Evolutionary conservation across 2,329 filamentous ascomycete species (phyloP), one percentile per base, ranked within the genome.

Genomic region (Colletotrichum scovillei): DNA sequence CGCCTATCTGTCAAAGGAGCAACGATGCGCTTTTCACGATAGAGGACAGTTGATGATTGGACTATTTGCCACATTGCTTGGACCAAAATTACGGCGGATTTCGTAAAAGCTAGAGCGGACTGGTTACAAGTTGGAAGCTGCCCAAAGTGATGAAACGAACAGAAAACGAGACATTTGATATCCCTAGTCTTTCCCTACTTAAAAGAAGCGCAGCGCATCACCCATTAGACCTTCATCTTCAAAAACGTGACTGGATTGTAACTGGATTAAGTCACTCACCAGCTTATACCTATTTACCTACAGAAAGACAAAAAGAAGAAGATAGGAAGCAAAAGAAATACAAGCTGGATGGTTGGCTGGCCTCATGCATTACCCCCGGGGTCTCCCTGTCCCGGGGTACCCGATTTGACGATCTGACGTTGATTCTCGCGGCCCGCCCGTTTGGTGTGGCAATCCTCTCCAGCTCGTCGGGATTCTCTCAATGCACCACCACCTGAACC

Each of bases 121-220:
- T 63, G 7, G 56, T 42, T 53, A 42, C 65, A 38, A 62, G 26
- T 30, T 24, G 26, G 19, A 22, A 38, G 38, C 26, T 52, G 24
- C 35, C 42, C 63, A 38, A n/a, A 42, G 11, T 57, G 24, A 56
- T 30, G 63, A 65, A 35, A 57, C 38, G 52, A 58, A 22, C 26
- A 59, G 22, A n/a, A 62, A 57, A 68, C 42, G 22, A 68, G 14
- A 68, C 52, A 57, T 35, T 46, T 62, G 64, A 68, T 68, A 63
- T 68, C 35, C 57, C 60, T 30, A 35, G 5, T 38, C 52, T 11
- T 65, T 42, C 16, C 22, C 55, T 24, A 11, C 59, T 64, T 9
- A 32, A 56, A 32, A n/a, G n/a, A 32, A 22, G 63, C 22, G 49
- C 49, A 38, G 49, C 32, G 11, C 28, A 38, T 19, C 42, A 16